Evolutionary conservation across 2,329 filamentous ascomycete species (phyloP), one percentile per base, ranked within the genome.

Genomic region (Sporothrix inflata): DNA sequence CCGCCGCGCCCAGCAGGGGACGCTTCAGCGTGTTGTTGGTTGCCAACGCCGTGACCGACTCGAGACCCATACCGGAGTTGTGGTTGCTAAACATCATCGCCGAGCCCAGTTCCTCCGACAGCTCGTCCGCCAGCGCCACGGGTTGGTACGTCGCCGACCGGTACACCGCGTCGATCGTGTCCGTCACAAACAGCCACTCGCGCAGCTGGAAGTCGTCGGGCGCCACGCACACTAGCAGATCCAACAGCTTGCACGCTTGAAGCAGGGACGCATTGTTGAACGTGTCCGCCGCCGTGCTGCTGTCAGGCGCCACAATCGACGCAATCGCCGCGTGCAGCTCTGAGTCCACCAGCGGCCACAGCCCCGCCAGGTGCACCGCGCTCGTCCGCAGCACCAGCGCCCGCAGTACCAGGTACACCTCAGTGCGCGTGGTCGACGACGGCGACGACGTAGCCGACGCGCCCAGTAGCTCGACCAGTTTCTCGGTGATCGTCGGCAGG

Each of bases 201-300:
- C 97, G 92, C n/a, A 98, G 88, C 81, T 98, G 96, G 82, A 98
- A 99, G 80, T 99, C 96, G 76, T 99, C 96, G 0, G 94, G 95
- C 4, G 92, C 91, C 8, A 94, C 85, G 57, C 94, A 91, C 16
- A 98, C 87, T n/a, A 99, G 85, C 24, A 94, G 85, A 78, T 99
- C 96, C 3, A 99, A 87, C 3, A 99, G 86, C 79, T 98, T 99
- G 83, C 94, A 98, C 0, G 94, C 94, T 80, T 99, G 95, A 3
- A 99, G 83, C 19, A 98, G 84, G 2, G 92, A 90, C 2, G 89
- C 83, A 75, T 93, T 92, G 78, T 89, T 93, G 81, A 94, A 97
- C 12, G 88, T 91, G 30, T 96, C 92, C 7, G 87, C 86, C 14
- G 89, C 82, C 7, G 84, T 76, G 77, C 86, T 91, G 77, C 90